Conservation (phyloP, 108 stramenopile species). For the Cyclotella cryptica region DNA sequence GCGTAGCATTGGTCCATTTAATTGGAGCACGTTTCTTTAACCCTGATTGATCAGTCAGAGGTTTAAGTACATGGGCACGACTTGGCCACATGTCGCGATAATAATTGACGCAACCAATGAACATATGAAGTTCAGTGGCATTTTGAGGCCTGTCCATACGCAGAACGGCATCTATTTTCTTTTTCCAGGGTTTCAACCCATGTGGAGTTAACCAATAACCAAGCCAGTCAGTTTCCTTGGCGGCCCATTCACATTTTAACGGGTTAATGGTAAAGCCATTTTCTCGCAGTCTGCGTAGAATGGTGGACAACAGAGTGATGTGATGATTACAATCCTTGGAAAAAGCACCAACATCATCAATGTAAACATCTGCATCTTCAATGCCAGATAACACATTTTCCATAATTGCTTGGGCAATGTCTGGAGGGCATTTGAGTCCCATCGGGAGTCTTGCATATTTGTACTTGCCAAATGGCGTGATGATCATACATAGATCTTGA, state of each 20-base stretch:
- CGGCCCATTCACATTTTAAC: no score
- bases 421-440: no score
- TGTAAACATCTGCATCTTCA: constrained; percentile 16
- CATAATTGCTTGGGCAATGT: constrained; percentile 39
- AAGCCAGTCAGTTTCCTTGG: no score
- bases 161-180: no score
- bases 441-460: not conserved
- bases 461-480: constrained; percentile 58
- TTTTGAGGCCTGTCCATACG: constrained; percentile 32
- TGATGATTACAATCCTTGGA: constrained; percentile 25
- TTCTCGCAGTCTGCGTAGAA: no score
- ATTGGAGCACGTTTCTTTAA: not conserved
- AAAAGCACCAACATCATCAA: no score
- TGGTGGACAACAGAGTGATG: constrained; percentile 50
- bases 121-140: constrained; percentile 35
- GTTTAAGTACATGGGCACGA: constrained; percentile 55
- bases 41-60: constrained; percentile 18
- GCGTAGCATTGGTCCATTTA: not conserved
- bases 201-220: no score
- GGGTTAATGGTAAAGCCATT: constrained; percentile 40
- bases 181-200: no score
- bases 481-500: constrained; percentile 21
- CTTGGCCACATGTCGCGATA: constrained; percentile 49
- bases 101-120: constrained; percentile 54
- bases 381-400: constrained; percentile 37